Base-by-base conservation (phyloP, 2,329 filamentous ascomycete genomes). In the Diaporthe caulivora region DNA sequence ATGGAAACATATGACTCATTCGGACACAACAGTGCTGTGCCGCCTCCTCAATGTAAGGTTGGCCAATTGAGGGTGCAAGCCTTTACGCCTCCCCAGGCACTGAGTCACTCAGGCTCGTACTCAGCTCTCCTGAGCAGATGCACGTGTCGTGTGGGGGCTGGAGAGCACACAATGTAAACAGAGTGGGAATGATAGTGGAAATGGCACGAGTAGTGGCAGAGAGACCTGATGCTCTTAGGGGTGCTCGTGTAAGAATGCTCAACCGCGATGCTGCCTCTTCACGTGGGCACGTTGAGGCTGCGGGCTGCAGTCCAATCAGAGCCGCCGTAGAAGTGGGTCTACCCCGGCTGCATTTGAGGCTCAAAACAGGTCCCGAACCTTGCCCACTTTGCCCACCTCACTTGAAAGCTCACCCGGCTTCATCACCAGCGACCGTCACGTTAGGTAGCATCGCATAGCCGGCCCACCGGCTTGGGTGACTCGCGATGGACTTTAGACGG, bases 1-100 rank as follows among this genome's bases (percentile, higher is more conserved):
- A 67, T 2, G n/a, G 34, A n/a, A 18, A 37, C n/a, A 40, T 31
- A 58, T 70, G 70, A 73, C 47, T 73, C 64, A 53, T 64, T 37
- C 37, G 44, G 55, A 62, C 24, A 34, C 24, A 34, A 26, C 11
- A 26, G 17, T 24, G 34, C n/a, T 65, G 47, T 15, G 60, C 44
- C 29, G 15, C 47, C 44, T 11, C 21, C 42, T 34, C 21, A 26
- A 13, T 13, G 21, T 13, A 13, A 44, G 17, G 15, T 37, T 44
- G 40, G 13, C 42, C 26, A 29, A 29, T 17, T 31, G 5, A 53
- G 62, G n/a, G 17, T n/a, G 9, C 29, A 29, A 10, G 13, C 24
- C 24, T 49, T 34, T 7, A n/a, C 18, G 24, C 21, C 29, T 7
- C 31, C 15, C 31, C 21, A 18, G 7, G 29, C 7, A 17, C 44